These are phyloP conservation scores for Alternaria sp. DNA, from an alignment of 2,329 filamentous ascomycete genomes.

Conservation along the genomic window DNA sequence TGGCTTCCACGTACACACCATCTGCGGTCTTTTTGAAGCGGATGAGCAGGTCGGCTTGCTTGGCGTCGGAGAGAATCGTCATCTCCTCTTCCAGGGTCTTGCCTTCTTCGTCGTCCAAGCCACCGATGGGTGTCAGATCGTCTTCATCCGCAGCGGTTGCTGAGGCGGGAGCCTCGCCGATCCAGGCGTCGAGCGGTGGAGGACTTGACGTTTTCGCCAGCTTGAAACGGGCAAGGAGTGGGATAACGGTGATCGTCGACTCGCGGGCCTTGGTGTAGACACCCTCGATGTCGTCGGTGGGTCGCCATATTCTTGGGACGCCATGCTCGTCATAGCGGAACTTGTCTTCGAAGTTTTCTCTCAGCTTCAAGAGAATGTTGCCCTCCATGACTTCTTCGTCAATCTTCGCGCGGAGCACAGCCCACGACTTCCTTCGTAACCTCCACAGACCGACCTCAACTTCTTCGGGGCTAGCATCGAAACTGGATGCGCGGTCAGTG, in stretches of 20 bases:
- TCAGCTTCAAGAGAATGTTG: slow-evolving; percentile 90
- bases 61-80: slow-evolving; percentile 88
- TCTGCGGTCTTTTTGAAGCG: slow-evolving; percentile 99
- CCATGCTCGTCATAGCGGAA: slow-evolving; percentile 97
- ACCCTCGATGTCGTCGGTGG: slow-evolving; percentile 95
- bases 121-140: slow-evolving; percentile 85
- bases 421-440: slow-evolving; percentile 92
- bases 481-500: slow-evolving; percentile 86
- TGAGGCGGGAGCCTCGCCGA: slow-evolving; percentile 77
- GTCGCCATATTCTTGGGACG: slow-evolving; percentile 95
- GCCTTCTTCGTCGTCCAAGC: slow-evolving; percentile 91
- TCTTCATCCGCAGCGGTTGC: slow-evolving; percentile 86
- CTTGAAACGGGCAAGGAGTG: slow-evolving; percentile 83
- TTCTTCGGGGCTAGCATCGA: slow-evolving; percentile 89
- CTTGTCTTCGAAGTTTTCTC: slow-evolving; percentile 99
- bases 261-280: slow-evolving; percentile 91
- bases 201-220: slow-evolving; percentile 75
- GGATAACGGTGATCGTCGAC: slow-evolving; percentile 88
- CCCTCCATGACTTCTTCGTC: slow-evolving; percentile 99
- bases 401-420: slow-evolving; percentile 84
- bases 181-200: slow-evolving; percentile 83
- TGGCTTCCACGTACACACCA: slow-evolving; percentile 96
- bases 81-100: slow-evolving; percentile 96
- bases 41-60: slow-evolving; percentile 88
- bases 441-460: slow-evolving; percentile 93